Base-by-base conservation (phyloP, 371 early-diverging fungal species). In the Rhizopus stolonifer region DNA sequence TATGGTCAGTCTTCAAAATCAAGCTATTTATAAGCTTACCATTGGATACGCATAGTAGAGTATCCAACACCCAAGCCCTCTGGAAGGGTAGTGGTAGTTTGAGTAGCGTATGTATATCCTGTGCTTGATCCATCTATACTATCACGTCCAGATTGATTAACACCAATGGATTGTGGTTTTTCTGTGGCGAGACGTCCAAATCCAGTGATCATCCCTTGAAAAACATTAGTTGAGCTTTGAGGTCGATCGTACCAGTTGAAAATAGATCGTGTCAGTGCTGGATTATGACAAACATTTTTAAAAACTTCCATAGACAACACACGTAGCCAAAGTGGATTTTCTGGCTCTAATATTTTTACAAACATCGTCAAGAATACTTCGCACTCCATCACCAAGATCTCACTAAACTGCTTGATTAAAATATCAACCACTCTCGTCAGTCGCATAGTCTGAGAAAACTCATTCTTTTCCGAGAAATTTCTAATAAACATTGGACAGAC, bases 291-390 rank as follows among this genome's bases (percentile, higher is more conserved):
- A 0, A 94, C 76, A 13, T 78, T 81, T 18, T 84, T 81, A 56
- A 91, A 86, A 13, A 87, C 78, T 67, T 98, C 98, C 81, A 94
- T 79, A 0, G 92, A 86, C 52, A 97, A 59, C 0, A 94, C 91
- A 14, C 93, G 78, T 36, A 94, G 88, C 93, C 95, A 97, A n/a
- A 80, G 52, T 10, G 88, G 89, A 38, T 81, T 77, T 36, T 88
- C 90, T 7, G 85, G 83, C 22, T 92, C 95, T 25, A 93, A 57
- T 13, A 91, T 79, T 60, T 92, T 89, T 31, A 87, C 79, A 60
- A 94, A 80, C 81, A 95, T 89, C 5, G 93, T 84, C 40, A 98
- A 63, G 52, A 96, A 94, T 24, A 96, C 90, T 63, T 96, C 97
- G 67, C 94, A 92, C 56, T 96, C 96, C 67, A 88, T 90, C 8